Percentiles rank a stretch among this genome's conserved stretches.
Evolutionary conservation across 2,329 filamentous ascomycete genomes (phyloP).

Genomic region (Aspergillus hiratsukae): DNA sequence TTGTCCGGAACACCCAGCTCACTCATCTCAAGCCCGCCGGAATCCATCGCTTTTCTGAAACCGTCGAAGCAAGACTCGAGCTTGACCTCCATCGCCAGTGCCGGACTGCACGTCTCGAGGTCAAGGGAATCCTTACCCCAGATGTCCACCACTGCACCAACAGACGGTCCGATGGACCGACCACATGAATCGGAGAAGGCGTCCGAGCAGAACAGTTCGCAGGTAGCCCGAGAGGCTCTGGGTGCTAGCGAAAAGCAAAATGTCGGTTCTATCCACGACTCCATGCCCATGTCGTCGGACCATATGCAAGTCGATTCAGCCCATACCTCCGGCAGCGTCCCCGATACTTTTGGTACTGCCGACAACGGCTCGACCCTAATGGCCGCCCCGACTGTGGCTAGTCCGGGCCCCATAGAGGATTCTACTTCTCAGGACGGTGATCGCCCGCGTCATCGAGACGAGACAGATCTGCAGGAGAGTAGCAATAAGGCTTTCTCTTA

Average conservation of each 20-base stretch:
- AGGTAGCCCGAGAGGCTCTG: slow-evolving; percentile 40
- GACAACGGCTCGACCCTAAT: slow-evolving; percentile 50
- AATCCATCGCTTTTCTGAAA: slow-evolving; percentile 33
- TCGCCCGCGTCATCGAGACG: slow-evolving; percentile 33
- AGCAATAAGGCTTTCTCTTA: slow-evolving; percentile 60
- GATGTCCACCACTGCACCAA: slow-evolving; percentile 52
- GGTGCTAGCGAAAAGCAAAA: slow-evolving; percentile 35
- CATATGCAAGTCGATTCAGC: slow-evolving; percentile 45
- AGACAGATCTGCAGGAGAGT: slow-evolving; percentile 36
- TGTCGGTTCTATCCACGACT: slow-evolving; percentile 42
- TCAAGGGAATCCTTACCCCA: slow-evolving; percentile 31
- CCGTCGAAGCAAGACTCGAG: slow-evolving; percentile 34
- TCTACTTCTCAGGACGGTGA: slow-evolving; percentile 40
- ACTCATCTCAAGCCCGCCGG: slow-evolving; percentile 26
- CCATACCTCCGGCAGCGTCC: slow-evolving; percentile 49
- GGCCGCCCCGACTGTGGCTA: slow-evolving; percentile 46
- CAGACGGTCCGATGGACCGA: slow-evolving; percentile 44
- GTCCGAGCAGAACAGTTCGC: slow-evolving; percentile 33
- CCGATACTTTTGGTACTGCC: slow-evolving; percentile 45
- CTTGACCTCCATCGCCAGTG: slow-evolving; percentile 40
- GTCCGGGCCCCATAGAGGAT: slow-evolving; percentile 45
- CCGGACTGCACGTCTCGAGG: slow-evolving; percentile 39
- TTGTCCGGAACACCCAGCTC: slow-evolving; percentile 26
- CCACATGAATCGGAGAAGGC: slow-evolving; percentile 30
- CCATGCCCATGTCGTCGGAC: slow-evolving; percentile 47